Percentiles rank a stretch among this genome's conserved stretches.
Conservation (phyloP, 768 basidiomycete species). For the Rhizopogon vinicolor region DNA sequence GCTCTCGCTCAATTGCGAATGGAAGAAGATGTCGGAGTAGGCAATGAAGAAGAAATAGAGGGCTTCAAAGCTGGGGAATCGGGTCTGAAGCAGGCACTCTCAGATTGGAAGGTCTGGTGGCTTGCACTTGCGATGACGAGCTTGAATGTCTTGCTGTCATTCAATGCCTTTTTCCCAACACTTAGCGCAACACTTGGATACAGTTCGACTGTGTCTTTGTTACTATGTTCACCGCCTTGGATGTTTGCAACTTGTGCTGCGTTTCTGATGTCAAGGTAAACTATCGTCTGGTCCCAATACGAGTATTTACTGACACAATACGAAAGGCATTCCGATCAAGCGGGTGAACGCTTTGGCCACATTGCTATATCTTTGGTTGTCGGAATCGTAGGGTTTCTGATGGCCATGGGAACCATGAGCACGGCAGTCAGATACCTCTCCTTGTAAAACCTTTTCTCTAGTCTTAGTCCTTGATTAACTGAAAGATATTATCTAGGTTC, state of each 20-base stretch:
- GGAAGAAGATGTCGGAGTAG: conserved; percentile 57
- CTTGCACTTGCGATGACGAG: conserved; percentile 59
- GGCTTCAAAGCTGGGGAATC: conserved; percentile 22
- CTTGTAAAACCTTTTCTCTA: conserved; percentile 36
- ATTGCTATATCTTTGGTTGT: conserved; percentile 45
- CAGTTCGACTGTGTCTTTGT: conserved; percentile 55
- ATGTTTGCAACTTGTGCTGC: conserved; percentile 54
- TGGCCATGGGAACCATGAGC: conserved; percentile 63
- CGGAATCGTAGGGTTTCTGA: conserved; percentile 65
- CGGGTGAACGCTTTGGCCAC: conserved; percentile 69
- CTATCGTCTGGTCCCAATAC: not conserved
- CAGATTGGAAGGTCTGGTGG: conserved; percentile 86
- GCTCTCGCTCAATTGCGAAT: conserved; percentile 55
- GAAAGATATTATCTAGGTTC: conserved; percentile 42
- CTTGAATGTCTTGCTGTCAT: conserved; percentile 56
- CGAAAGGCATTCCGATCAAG: conserved; percentile 63
- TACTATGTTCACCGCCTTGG: conserved; percentile 73
- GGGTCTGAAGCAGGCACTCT: conserved; percentile 56
- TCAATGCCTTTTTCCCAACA: conserved; percentile 81
- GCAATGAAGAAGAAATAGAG: conserved; percentile 44
- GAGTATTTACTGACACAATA: not conserved
- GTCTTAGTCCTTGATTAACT: not conserved
- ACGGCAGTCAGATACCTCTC: conserved; percentile 59
- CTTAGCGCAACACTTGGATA: conserved; percentile 70
- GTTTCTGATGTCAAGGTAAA: conserved; percentile 47